These are phyloP conservation scores for Diplocarpon rosae DNA, from an alignment of 2,329 filamentous ascomycete genomes.

Conservation along the genomic window DNA sequence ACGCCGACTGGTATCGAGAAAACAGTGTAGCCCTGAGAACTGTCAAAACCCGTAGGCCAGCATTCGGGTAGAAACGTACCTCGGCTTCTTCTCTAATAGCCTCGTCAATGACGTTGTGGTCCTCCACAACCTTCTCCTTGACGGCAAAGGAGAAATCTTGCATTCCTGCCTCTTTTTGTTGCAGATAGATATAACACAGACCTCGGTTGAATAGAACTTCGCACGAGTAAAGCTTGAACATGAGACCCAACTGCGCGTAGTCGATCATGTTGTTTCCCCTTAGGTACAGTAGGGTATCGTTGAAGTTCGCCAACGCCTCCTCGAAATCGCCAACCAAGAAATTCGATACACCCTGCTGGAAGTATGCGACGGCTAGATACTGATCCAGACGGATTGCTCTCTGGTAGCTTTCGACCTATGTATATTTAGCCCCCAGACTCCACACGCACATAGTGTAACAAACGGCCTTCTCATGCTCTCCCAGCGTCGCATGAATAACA, in stretches of 20 bases:
- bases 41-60: slow-evolving; percentile 12
- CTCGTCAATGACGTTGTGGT: slow-evolving; percentile 97
- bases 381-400: slow-evolving; percentile 81
- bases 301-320: slow-evolving; percentile 95
- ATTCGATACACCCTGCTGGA: slow-evolving; percentile 96
- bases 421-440: slow-evolving; percentile 15
- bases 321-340: slow-evolving; percentile 96
- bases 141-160: slow-evolving; percentile 83
- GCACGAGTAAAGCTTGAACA: slow-evolving; percentile 95
- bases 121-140: slow-evolving; percentile 91
- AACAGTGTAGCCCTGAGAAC: slow-evolving; percentile 76
- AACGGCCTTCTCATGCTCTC: slow-evolving; percentile 92
- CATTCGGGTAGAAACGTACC: slow-evolving; percentile 37
- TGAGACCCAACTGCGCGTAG: slow-evolving; percentile 88
- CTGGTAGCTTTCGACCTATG: slow-evolving; percentile 87
- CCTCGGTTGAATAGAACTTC: slow-evolving; percentile 96
- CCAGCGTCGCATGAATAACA: slow-evolving; percentile 91
- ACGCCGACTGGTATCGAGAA: slow-evolving; percentile 97
- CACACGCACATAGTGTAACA: slow-evolving; percentile 30
- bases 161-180: slow-evolving; percentile 82
- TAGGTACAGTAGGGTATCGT: slow-evolving; percentile 89
- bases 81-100: slow-evolving; percentile 89
- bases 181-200: slow-evolving; percentile 92
- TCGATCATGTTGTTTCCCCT: slow-evolving; percentile 96
- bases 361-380: slow-evolving; percentile 95